These are phyloP conservation scores for Neurospora cerealis DNA, from an alignment of 495 filamentous ascomycete genomes.

Conservation along the genomic window DNA sequence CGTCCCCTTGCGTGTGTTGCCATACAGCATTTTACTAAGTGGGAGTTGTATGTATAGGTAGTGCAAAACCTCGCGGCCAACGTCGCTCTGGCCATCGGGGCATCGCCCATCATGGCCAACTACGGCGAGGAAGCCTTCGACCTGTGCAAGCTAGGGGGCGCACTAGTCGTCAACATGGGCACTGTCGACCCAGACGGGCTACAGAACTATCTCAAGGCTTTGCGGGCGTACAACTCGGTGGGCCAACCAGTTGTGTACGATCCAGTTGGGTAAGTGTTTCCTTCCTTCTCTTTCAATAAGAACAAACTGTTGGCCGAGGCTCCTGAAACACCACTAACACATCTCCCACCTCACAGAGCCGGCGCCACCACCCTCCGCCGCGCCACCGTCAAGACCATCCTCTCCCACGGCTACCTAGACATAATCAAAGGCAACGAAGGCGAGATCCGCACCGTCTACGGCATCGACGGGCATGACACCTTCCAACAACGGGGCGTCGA, in stretches of 20 bases:
- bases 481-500: conserved; percentile 85
- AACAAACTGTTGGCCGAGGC: too few relatives aligned
- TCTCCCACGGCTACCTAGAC: conserved; percentile 66
- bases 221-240: conserved; percentile 66
- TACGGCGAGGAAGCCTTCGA: conserved; percentile 76
- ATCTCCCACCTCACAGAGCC: conserved; percentile 27
- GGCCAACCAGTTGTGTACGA: conserved; percentile 75
- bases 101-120: conserved; percentile 89
- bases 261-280: conserved; percentile 58
- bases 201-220: conserved; percentile 47
- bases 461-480: conserved; percentile 47
- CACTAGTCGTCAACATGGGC: conserved; percentile 92
- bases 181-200: conserved; percentile 67
- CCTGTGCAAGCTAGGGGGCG: conserved; percentile 52
- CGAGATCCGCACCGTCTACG: conserved; percentile 71
- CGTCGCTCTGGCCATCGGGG: conserved; percentile 72
- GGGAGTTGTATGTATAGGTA: conserved; percentile 29
- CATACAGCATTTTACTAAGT: background rate
- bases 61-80: conserved; percentile 93
- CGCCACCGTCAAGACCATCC: conserved; percentile 58
- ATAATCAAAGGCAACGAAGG: conserved; percentile 93
- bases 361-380: conserved; percentile 72
- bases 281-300: background rate
- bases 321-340: background rate
- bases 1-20: background rate